Percentiles rank a stretch among this genome's conserved stretches.
Conservation (phyloP, 2,329 filamentous ascomycete genomes). For the Seiridium cupressi region DNA sequence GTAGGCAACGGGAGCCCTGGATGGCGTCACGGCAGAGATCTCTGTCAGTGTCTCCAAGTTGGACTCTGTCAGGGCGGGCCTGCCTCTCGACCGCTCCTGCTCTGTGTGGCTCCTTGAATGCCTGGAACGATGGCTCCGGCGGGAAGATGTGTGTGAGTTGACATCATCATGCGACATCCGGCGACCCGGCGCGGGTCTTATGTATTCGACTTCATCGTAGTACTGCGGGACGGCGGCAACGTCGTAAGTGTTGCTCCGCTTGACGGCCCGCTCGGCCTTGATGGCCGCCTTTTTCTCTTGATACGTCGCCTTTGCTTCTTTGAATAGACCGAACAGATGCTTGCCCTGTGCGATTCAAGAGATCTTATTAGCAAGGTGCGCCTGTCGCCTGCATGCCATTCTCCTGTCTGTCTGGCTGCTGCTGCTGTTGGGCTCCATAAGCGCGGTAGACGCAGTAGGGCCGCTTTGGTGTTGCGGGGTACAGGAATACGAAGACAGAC, state of each 20-base stretch:
- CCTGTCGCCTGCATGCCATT: background rate
- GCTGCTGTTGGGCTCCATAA: background rate
- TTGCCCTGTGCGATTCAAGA: slow-evolving; percentile 63
- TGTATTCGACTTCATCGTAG: slow-evolving; percentile 26
- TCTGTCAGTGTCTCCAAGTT: slow-evolving; percentile 55
- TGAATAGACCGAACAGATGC: slow-evolving; percentile 86
- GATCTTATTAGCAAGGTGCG: background rate
- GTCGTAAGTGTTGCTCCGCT: slow-evolving; percentile 61
- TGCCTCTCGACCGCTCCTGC: slow-evolving; percentile 27
- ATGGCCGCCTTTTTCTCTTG: slow-evolving; percentile 83
- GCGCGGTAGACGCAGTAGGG: background rate
- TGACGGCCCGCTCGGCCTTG: slow-evolving; percentile 57
- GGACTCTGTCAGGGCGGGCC: slow-evolving; percentile 45
- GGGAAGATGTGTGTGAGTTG: slow-evolving; percentile 38
- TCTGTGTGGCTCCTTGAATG: slow-evolving; percentile 32
- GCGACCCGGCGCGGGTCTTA: slow-evolving; percentile 13
- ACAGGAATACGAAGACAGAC: background rate
- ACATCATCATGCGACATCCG: slow-evolving; percentile 29
- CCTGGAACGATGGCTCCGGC: slow-evolving; percentile 38
- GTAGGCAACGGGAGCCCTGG: slow-evolving; percentile 36
- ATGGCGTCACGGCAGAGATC: slow-evolving; percentile 47
- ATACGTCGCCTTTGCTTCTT: slow-evolving; percentile 86
- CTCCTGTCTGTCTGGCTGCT: background rate
- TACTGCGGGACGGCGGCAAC: slow-evolving; percentile 26
- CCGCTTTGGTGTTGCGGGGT: slow-evolving; percentile 4